Evolutionary conservation across 225 moss, liverwort and hornwort species (phyloP).

Genomic region (Physcomitrellopsis africana): DNA sequence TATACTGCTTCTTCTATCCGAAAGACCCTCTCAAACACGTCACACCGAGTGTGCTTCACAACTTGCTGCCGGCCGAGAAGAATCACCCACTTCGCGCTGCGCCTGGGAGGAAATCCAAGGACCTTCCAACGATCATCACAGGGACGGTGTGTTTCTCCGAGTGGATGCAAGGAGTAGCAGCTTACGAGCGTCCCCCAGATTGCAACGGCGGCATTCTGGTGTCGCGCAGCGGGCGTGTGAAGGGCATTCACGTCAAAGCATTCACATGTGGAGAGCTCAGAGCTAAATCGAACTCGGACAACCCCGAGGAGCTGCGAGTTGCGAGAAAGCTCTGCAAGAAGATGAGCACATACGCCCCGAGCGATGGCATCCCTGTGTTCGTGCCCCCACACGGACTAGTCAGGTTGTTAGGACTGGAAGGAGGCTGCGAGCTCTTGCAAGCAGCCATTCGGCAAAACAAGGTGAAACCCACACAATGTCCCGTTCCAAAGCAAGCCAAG

Average conservation of each 20-base stretch:
- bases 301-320: conserved; percentile 49
- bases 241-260: conserved; percentile 60
- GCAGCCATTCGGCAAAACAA: conserved; percentile 52
- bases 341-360: conserved; percentile 47
- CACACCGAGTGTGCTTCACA: conserved; percentile 34
- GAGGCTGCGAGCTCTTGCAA: conserved; percentile 58
- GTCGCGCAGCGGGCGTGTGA: conserved; percentile 57
- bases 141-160: conserved; percentile 58
- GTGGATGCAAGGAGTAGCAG: conserved; percentile 66
- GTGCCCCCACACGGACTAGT: conserved; percentile 63
- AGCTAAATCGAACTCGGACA: conserved; percentile 36
- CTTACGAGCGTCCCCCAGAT: conserved; percentile 56
- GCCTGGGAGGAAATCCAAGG: not conserved
- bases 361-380: conserved; percentile 48
- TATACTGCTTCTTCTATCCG: conserved; percentile 58
- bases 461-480: conserved; percentile 18
- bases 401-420: conserved; percentile 48
- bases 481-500: conserved; percentile 9
- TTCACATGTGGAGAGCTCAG: conserved; percentile 54
- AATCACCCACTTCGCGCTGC: not conserved
- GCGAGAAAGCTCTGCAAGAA: conserved; percentile 45
- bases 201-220: conserved; percentile 52
- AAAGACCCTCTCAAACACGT: conserved; percentile 51
- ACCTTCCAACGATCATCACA: conserved; percentile 34
- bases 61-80: conserved; percentile 30